Conservation (phyloP, 345 rosid genomes). For the Populus tremula region DNA sequence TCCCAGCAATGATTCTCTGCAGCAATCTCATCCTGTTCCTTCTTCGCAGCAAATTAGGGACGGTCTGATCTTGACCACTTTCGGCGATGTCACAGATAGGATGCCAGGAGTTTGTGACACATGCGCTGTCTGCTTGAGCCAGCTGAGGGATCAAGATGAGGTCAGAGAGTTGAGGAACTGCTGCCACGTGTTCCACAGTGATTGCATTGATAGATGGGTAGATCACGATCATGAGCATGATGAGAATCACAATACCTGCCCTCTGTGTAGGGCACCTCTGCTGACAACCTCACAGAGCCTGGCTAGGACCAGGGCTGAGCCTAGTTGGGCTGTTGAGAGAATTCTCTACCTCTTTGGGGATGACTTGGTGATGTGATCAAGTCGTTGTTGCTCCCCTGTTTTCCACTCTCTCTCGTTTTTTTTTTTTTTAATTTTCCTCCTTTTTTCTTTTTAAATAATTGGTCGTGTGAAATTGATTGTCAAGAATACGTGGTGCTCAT, state of each 20-base stretch:
- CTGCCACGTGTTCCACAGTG: conserved; percentile 81
- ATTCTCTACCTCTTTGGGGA: conserved; percentile 89
- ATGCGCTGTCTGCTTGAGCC: conserved; percentile 80
- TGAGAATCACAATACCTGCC: conserved; percentile 65
- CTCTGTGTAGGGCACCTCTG: conserved; percentile 83
- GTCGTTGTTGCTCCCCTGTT: neutral
- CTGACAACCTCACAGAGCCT: conserved; percentile 42
- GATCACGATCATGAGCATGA: conserved; percentile 57
- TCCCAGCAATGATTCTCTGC: conserved; percentile 8
- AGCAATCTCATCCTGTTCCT: conserved; percentile 6
- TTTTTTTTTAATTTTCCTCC: neutral
- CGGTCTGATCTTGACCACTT: conserved; percentile 53
- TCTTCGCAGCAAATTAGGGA: conserved; percentile 53
- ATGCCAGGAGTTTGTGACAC: conserved; percentile 39
- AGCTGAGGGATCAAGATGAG: conserved; percentile 50
- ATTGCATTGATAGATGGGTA: conserved; percentile 87
- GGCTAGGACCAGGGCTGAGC: conserved; percentile 53
- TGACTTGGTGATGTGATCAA: conserved; percentile 49
- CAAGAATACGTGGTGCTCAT: neutral
- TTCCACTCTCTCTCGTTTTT: neutral
- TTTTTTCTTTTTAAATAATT: neutral
- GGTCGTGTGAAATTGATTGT: neutral
- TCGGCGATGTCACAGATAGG: conserved; percentile 50
- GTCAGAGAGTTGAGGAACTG: conserved; percentile 83
- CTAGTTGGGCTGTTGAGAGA: conserved; percentile 92